Conservation (phyloP, 805 yeast species). For the Metschnikowia dekortorum region DNA sequence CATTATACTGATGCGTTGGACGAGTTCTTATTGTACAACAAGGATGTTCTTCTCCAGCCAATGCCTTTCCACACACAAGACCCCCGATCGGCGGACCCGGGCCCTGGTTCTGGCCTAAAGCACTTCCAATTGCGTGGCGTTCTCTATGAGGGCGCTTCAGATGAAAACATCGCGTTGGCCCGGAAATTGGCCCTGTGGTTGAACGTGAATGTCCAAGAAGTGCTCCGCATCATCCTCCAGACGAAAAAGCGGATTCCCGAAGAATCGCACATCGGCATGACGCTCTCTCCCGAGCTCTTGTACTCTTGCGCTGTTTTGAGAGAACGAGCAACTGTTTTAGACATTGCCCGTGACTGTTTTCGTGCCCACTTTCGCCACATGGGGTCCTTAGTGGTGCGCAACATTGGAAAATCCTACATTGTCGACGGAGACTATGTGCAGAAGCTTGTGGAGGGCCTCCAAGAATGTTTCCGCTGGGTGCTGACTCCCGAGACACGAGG, state of each 20-base stretch:
- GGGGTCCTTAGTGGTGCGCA: conserved; percentile 26
- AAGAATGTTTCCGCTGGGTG: neutral
- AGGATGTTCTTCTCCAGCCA: conserved; percentile 26
- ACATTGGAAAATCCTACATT: conserved; percentile 28
- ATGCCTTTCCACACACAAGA: conserved; percentile 22
- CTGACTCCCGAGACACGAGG: neutral
- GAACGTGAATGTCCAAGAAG: conserved; percentile 40
- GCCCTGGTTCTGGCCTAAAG: conserved; percentile 10
- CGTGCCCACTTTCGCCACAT: conserved; percentile 14
- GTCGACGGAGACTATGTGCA: conserved; percentile 3
- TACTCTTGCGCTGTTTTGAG: conserved; percentile 39
- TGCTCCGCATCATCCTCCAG: conserved; percentile 44
- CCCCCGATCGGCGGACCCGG: neutral
- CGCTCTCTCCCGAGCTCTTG: conserved; percentile 10
- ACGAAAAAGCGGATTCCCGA: conserved; percentile 23
- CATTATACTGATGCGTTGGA: conserved; percentile 34
- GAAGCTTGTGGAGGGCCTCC: conserved; percentile 5
- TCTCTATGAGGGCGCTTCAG: conserved; percentile 31
- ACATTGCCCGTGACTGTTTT: conserved; percentile 32
- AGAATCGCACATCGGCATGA: conserved; percentile 19
- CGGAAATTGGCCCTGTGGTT: conserved; percentile 35
- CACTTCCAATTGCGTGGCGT: conserved; percentile 40
- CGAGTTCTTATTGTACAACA: conserved; percentile 34
- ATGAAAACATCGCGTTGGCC: conserved; percentile 36
- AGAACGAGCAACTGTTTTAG: conserved; percentile 50